Evolutionary conservation across 2,329 filamentous ascomycete species (phyloP), one percentile per base, ranked within the genome.

Genomic region (Cladosporium halotolerans): DNA sequence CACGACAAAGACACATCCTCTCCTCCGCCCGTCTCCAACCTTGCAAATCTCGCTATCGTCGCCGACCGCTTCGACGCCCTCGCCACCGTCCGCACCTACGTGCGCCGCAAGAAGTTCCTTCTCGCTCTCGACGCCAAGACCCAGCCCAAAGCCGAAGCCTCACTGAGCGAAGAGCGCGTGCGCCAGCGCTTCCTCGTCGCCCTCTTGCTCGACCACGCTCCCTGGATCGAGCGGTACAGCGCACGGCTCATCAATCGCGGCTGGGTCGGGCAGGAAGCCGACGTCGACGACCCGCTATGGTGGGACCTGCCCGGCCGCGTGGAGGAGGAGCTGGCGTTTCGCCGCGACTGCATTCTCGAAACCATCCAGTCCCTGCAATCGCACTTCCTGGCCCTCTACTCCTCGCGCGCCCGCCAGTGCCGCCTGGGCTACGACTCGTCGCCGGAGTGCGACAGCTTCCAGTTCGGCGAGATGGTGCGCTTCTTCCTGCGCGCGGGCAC

Each of bases 391-490:
- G 65, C 68, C 6, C 71, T 86, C 0, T 90, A 89, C 66, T 80
- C 81, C 1, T 86, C 85, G 9, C 80, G 83, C n/a, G 76, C 76
- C 28, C 68, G 75, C 23, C 86, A 89, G 65, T 90, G 87, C 68
- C 82, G 82, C 61, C 76, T 89, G 0, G 86, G 86, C 49, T 90
- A 90, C 68, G 85, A 88, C 63, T 83, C 82, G 2, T 86, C 82
- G 57, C 70, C 79, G 2, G 81, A 85, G 40, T 90, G 87, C 67
- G 87, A 91, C 70, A 84, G 82, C 2, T 91, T 86, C 63, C 87
- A 91, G 68, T 78, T 91, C 1, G 87, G 86, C 18, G 85, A 90
- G 69, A 88, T 88, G 76, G 70, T 89, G 58, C 83, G 82, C 59
- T 90, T 90, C 68, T 79, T 90, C 34, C 71, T 75, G 11, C 76